Conservation (phyloP, 2,329 filamentous ascomycete genomes). For the Botrytis medusae region DNA sequence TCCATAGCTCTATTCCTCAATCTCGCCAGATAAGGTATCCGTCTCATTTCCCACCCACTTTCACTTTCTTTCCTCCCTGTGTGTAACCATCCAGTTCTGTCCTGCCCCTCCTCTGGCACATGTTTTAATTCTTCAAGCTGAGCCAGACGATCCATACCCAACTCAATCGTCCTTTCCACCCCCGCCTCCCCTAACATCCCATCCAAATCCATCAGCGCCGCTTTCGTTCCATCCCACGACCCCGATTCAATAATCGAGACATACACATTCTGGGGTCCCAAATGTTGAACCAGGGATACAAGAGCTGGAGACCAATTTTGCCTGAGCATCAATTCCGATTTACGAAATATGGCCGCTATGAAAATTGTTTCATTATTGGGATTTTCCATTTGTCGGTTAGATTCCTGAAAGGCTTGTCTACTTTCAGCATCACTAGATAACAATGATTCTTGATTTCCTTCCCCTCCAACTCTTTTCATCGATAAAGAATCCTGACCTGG, state of each 20-base stretch:
- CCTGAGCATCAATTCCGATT: slow-evolving; percentile 59
- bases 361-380: slow-evolving; percentile 49
- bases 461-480: not conserved
- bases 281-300: slow-evolving; percentile 52
- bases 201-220: slow-evolving; percentile 57
- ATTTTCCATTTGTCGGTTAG: not conserved
- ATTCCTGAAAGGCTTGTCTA: not conserved
- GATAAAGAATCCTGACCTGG: not conserved
- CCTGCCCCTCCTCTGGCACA: slow-evolving; percentile 26
- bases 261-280: slow-evolving; percentile 65
- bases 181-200: slow-evolving; percentile 50
- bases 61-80: slow-evolving; percentile 53
- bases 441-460: not conserved
- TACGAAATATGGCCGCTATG: slow-evolving; percentile 70
- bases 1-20: slow-evolving; percentile 64
- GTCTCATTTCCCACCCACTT: slow-evolving; percentile 44
- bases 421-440: not conserved
- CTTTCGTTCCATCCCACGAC: slow-evolving; percentile 68
- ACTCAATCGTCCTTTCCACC: slow-evolving; percentile 41
- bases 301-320: slow-evolving; percentile 63
- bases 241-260: slow-evolving; percentile 69
- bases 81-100: slow-evolving; percentile 57
- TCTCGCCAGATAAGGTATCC: slow-evolving; percentile 67
- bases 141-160: slow-evolving; percentile 27
- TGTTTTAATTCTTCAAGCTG: slow-evolving; percentile 26